Evolutionary conservation across 2,329 filamentous ascomycete genomes (phyloP).

Genomic region (Tricladium varicosporioides): DNA sequence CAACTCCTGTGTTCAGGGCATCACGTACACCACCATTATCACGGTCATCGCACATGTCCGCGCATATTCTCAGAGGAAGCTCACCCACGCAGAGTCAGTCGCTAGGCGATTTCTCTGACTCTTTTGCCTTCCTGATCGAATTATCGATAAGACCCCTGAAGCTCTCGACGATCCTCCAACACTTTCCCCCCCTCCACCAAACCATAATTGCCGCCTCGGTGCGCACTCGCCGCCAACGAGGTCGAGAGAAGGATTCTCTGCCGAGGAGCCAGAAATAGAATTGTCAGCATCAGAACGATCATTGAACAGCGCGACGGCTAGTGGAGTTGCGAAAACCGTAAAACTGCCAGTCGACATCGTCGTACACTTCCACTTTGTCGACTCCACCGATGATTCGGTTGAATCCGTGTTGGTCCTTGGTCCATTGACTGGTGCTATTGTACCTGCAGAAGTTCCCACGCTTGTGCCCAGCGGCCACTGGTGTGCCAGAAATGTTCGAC

Average conservation of each 20-base stretch:
- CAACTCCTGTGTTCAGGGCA: background rate
- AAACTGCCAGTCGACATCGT: background rate
- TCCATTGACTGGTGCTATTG: background rate
- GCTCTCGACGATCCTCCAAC: background rate
- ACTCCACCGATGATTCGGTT: background rate
- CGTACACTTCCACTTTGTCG: too few relatives aligned
- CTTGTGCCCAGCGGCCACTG: too few relatives aligned
- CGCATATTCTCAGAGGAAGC: too few relatives aligned
- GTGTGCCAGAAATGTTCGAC: background rate
- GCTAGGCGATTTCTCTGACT: background rate
- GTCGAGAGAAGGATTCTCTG: background rate
- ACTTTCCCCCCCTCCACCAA: background rate
- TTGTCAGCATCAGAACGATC: background rate
- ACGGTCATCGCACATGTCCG: background rate
- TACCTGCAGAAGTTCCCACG: background rate
- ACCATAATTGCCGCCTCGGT: background rate
- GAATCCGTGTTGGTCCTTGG: background rate
- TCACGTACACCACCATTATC: background rate
- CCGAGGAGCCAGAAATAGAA: background rate
- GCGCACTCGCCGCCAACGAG: background rate
- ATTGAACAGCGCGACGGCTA: background rate
- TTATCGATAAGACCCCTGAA: background rate
- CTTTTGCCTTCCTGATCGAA: background rate
- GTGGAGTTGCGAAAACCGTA: background rate
- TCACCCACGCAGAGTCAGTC: too few relatives aligned